Evolutionary conservation across 2,329 filamentous ascomycete genomes (phyloP), one percentile per base, ranked within the genome.

Genomic region (Orbilia oligospora): DNA sequence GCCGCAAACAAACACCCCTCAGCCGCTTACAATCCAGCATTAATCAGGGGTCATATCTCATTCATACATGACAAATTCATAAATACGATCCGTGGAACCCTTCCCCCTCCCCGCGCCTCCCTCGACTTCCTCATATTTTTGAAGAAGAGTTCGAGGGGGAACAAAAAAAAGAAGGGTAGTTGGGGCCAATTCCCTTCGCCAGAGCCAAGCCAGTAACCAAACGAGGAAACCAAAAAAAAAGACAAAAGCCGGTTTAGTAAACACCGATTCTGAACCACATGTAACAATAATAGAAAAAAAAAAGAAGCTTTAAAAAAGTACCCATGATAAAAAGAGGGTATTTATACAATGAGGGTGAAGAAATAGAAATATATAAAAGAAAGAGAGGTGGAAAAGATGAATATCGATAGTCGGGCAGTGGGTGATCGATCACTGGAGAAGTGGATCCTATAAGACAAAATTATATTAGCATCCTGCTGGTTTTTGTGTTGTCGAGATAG

Each of bases 391-490:
- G 6, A 30, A 30, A 36, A 36, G 4, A 1, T 5, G 8, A 36
- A 8, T 8, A 36, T 36, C 6, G 33, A 36, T 5, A 36, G 30
- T 58, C 24, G 58, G 8, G 56, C 14, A 49, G 22, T 36, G 6
- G 46, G 6, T 30, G 27, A n/a, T n/a, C 22, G 22, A 55, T 77
- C 58, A 78, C 68, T 72, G 68, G 22, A 78, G 46, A 49, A 64
- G 68, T 24, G 75, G 75, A n/a, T 78, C 75, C 75, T 78, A 67
- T 56, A 33, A 33, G 3, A 6, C 48, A 44, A 27, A 8, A 6
- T 5, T 3, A 27, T 8, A 33, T 22, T 71, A 77, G 66, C 18
- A n/a, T 30, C 16, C 8, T 10, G 30, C 30, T n/a, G 16, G 16
- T 2, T 27, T 12, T 6, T 12, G 3, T 64, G 14, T 18, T 8